These are phyloP conservation scores for Scedosporium apiospermum DNA, from an alignment of 2,329 filamentous ascomycete genomes.

Conservation along the genomic window DNA sequence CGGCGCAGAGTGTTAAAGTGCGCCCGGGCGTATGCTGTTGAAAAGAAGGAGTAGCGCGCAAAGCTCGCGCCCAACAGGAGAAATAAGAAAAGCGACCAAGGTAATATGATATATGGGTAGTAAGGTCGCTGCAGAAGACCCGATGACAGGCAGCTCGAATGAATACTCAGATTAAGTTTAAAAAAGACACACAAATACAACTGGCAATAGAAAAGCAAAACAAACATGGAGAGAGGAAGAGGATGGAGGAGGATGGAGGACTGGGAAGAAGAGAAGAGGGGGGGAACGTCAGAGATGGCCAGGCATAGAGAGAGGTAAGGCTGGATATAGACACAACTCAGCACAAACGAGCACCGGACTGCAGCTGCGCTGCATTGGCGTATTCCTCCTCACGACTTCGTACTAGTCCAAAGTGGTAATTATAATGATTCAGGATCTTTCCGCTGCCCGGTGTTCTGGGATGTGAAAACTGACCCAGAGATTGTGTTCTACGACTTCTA, in stretches of 20 bases:
- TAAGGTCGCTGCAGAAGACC: no score
- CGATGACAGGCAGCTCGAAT: no score
- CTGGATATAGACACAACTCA: neutral
- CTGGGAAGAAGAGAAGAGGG: neutral
- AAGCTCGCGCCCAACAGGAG: no score
- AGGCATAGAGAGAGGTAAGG: neutral
- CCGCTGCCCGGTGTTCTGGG: neutral
- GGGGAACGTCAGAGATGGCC: neutral
- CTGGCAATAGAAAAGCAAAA: neutral
- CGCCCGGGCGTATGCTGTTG: neutral
- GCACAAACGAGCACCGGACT: neutral
- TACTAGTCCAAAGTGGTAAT: no score
- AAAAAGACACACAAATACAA: neutral
- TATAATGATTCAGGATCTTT: neutral
- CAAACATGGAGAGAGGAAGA: neutral
- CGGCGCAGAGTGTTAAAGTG: neutral
- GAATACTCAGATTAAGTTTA: neutral
- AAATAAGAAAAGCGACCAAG: no score
- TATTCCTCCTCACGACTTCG: neutral
- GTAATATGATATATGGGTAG: no score
- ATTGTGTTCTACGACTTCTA: neutral
- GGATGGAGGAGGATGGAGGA: neutral
- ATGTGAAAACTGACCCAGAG: neutral
- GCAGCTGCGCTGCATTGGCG: neutral
- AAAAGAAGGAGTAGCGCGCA: neutral